Conservation (phyloP, 306 rosid genomes). For the Fragaria iinumae region DNA sequence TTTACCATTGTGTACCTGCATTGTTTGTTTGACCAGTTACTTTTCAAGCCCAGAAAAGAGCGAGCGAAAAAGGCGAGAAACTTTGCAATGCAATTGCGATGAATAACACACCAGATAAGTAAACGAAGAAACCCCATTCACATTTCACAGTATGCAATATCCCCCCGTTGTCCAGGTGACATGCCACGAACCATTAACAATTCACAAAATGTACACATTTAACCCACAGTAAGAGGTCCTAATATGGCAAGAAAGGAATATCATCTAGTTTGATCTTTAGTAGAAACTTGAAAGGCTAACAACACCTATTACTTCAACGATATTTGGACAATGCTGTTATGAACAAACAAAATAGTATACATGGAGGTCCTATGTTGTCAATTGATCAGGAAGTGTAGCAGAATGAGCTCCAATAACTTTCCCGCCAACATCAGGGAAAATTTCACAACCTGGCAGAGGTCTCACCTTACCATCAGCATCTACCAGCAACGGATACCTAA, state of each 20-base stretch:
- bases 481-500: conserved; percentile 71
- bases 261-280: background rate
- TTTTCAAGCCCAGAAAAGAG: no score
- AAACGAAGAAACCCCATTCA: background rate
- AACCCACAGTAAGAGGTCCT: background rate
- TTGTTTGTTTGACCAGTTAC: no score
- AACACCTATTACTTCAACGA: background rate
- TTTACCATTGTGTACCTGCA: no score
- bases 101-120: background rate
- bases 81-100: background rate
- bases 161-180: background rate
- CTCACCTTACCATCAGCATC: conserved; percentile 52
- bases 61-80: background rate
- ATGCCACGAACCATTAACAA: background rate
- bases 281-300: background rate
- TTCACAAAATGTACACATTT: conserved; percentile 1
- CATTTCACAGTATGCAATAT: background rate
- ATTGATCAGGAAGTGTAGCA: conserved; percentile 54
- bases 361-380: conserved; percentile 55
- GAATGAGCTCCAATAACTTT: conserved; percentile 60
- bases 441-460: conserved; percentile 51
- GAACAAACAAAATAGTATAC: conserved; percentile 2
- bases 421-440: conserved; percentile 86
- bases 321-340: background rate
- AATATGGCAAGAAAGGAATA: background rate